A percentile compares a stretch with the other conserved stretches of the same genome.
Evolutionary conservation across 768 basidiomycete species (phyloP).

Genomic region (Tylopilus cervinicoccineus): DNA sequence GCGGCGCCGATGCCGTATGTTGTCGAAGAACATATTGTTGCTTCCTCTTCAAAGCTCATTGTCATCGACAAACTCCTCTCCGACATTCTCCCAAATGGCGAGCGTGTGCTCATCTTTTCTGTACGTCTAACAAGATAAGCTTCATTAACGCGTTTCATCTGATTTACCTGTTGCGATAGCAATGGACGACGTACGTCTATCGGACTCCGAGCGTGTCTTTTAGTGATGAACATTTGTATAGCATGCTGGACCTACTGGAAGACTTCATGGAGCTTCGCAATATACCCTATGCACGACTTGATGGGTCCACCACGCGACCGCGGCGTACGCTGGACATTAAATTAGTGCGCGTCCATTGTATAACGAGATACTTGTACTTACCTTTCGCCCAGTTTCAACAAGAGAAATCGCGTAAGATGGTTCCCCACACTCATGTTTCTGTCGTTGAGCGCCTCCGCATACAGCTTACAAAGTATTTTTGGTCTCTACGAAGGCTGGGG

Average conservation of each 20-base stretch:
- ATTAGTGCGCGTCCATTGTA: constrained; percentile 35
- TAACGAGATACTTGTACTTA: not conserved
- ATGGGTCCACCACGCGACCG: constrained; percentile 51
- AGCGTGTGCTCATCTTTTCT: constrained; percentile 66
- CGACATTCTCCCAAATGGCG: constrained; percentile 54
- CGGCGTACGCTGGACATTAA: constrained; percentile 56
- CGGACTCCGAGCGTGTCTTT: not conserved
- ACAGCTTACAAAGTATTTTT: constrained; percentile 64
- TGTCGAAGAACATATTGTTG: constrained; percentile 53
- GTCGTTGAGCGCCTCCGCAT: constrained; percentile 2
- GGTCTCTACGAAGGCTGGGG: constrained; percentile 69
- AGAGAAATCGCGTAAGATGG: constrained; percentile 47
- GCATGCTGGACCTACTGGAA: constrained; percentile 67
- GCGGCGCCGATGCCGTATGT: constrained; percentile 47
- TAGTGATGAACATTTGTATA: constrained; percentile 20
- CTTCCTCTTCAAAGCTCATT: constrained; percentile 53
- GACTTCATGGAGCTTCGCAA: constrained; percentile 60
- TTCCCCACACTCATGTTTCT: not conserved
- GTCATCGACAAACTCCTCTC: constrained; percentile 56
- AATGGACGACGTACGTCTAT: constrained; percentile 49
- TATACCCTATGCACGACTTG: constrained; percentile 58
- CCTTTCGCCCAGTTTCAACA: constrained; percentile 46
- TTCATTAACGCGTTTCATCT: not conserved
- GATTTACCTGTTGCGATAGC: constrained; percentile 33
- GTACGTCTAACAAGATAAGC: constrained; percentile 30